Conservation (phyloP, 805 yeast genomes). For the Saccharomycopsis fermentans region DNA sequence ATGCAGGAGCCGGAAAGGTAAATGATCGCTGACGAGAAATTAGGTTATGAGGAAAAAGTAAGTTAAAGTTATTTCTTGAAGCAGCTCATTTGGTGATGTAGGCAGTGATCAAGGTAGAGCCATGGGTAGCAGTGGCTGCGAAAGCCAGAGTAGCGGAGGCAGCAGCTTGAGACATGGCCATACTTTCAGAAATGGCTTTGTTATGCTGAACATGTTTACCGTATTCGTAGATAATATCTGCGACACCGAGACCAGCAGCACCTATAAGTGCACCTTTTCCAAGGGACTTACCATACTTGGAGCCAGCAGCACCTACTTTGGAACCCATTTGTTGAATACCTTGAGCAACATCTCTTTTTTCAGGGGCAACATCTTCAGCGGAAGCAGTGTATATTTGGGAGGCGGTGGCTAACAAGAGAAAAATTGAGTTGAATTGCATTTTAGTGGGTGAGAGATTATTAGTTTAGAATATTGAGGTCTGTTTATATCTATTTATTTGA, state of each 20-base stretch:
- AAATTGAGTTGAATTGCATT: neutral
- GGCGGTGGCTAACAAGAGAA: neutral
- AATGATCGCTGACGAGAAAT: too few relatives aligned
- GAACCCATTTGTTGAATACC: neutral
- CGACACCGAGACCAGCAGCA: conserved; percentile 1
- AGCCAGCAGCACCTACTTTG: neutral
- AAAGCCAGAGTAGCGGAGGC: neutral
- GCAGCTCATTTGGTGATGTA: neutral
- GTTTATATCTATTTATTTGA: neutral
- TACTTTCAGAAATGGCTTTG: neutral
- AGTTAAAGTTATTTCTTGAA: neutral
- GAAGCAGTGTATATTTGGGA: neutral
- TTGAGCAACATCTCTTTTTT: neutral
- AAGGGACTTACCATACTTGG: neutral
- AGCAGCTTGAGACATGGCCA: conserved; percentile 1
- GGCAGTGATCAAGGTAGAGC: neutral
- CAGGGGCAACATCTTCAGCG: neutral
- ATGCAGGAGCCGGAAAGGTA: too few relatives aligned
- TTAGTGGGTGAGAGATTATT: neutral
- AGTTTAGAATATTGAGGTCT: neutral
- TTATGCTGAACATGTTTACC: neutral
- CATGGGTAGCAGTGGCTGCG: neutral
- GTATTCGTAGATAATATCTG: neutral
- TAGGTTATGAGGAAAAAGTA: neutral
- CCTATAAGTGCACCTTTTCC: neutral